These are phyloP conservation scores for Lichtheimia hyalospora DNA, from an alignment of 371 early-diverging fungal species.

Conservation along the genomic window DNA sequence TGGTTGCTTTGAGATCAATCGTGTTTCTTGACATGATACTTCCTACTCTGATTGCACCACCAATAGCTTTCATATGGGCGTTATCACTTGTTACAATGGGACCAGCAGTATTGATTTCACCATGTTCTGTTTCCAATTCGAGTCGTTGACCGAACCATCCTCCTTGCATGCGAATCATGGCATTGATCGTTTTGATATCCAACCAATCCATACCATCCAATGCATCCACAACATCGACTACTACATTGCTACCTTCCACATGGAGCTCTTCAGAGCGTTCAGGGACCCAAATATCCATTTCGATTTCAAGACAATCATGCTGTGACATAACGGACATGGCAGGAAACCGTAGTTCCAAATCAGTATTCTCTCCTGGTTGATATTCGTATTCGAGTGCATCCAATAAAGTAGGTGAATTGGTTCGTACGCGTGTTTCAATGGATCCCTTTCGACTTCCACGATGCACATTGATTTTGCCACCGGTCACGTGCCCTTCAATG, in stretches of 20 bases:
- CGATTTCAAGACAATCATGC: constrained; percentile 1
- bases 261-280: constrained; percentile 6
- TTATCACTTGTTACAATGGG: constrained; percentile 8
- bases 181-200: constrained; percentile 10
- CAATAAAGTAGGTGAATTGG: neutral
- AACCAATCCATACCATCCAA: constrained; percentile 5
- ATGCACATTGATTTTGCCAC: constrained; percentile 15
- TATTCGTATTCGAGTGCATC: too few species aligned
- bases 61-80: constrained; percentile 11
- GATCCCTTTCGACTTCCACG: constrained; percentile 14
- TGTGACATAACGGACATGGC: neutral
- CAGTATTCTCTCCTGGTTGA: neutral
- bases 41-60: constrained; percentile 7
- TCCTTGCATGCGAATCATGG: neutral
- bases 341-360: neutral
- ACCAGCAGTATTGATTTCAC: constrained; percentile 4
- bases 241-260: constrained; percentile 9
- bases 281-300: constrained; percentile 23
- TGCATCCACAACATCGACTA: constrained; percentile 7
- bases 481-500: constrained; percentile 14
- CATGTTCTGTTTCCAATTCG: constrained; percentile 12
- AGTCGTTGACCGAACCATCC: constrained; percentile 7
- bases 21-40: constrained; percentile 3
- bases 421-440: constrained; percentile 8
- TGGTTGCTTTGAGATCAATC: constrained; percentile 7